Evolutionary conservation across 2,329 filamentous ascomycete species (phyloP), one percentile per base, ranked within the genome.

Genomic region (Exophiala sp.): DNA sequence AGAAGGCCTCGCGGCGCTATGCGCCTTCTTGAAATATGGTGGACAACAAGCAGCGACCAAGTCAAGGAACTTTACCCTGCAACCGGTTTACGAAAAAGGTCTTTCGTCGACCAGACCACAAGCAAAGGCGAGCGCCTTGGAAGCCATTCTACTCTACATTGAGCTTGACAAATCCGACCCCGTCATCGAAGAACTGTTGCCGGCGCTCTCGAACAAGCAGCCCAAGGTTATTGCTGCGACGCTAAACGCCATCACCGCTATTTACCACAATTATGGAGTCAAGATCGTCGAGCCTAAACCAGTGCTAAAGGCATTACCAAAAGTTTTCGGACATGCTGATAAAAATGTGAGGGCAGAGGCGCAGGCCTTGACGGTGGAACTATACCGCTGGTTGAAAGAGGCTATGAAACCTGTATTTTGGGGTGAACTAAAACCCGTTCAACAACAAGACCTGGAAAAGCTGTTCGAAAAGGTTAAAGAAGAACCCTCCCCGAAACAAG

Each of bases 351-450:
- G 94, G 71, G 91, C 91, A 3, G 94, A 96, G 70, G 91, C 91
- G 24, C 94, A 94, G 43, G 91, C 87, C 63, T 77, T 99, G 53
- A 88, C 92, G 0, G 89, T 96, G 44, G 95, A 99, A 68, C 83
- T 99, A 54, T 99, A 99, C 72, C 81, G 94, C 71, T 99, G 95
- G 94, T 78, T 99, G 33, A 88, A 92, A 62, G 94, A 99, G 61
- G 92, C 92, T 9, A 96, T 99, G 85, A 99, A 99, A 70, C 90
- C 92, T 35, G 87, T 97, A 72, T 97, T 99, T 70, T 99, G 94
- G 91, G 84, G 82, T 41, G 94, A 99, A 55, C 73, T 99, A 57
- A 99, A 99, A 70, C 88, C 92, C 0, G 92, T 95, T 0, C 94
- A 99, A 68, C 94, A 99, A 70, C 84, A 86, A 58, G 95, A 99